Evolutionary conservation across 139 green algal species (phyloP).

Genomic region (Ettlia oleoabundans): DNA sequence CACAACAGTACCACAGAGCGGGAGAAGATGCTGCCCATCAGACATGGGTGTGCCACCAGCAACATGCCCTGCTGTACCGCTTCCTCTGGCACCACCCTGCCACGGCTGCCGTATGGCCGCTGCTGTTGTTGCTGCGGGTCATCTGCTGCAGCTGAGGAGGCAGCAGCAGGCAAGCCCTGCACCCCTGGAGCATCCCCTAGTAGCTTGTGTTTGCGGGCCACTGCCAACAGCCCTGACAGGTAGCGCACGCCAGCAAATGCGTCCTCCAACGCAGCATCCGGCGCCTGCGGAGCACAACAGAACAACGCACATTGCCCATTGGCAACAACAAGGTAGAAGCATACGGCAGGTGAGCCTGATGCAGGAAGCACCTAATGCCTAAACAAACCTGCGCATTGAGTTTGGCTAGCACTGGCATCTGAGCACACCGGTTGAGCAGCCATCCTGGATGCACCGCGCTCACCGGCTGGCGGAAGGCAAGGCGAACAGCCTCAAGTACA

Average conservation of each 20-base stretch:
- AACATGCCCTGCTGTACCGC: neutral
- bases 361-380: too few species aligned
- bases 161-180: neutral
- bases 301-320: too few species aligned
- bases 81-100: neutral
- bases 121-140: neutral
- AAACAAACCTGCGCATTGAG: too few species aligned
- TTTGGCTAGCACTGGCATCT: too few species aligned
- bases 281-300: slow-evolving; percentile 18
- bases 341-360: neutral
- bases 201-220: slow-evolving; percentile 19
- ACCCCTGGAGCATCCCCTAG: neutral
- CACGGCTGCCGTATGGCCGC: neutral
- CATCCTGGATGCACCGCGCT: neutral
- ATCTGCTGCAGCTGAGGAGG: too few species aligned
- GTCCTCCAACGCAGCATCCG: neutral
- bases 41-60: slow-evolving; percentile 33
- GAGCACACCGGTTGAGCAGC: neutral
- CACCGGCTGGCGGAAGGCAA: slow-evolving; percentile 26
- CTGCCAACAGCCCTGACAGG: slow-evolving; percentile 17
- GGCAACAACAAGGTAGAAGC: too few species aligned
- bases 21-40: slow-evolving; percentile 15
- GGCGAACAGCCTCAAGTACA: neutral
- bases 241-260: slow-evolving; percentile 34
- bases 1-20: slow-evolving; percentile 33